A percentile compares a stretch with the other conserved stretches of the same genome.
Conservation (phyloP, 306 rosid species). For the Cucurbita ficifolia region DNA sequence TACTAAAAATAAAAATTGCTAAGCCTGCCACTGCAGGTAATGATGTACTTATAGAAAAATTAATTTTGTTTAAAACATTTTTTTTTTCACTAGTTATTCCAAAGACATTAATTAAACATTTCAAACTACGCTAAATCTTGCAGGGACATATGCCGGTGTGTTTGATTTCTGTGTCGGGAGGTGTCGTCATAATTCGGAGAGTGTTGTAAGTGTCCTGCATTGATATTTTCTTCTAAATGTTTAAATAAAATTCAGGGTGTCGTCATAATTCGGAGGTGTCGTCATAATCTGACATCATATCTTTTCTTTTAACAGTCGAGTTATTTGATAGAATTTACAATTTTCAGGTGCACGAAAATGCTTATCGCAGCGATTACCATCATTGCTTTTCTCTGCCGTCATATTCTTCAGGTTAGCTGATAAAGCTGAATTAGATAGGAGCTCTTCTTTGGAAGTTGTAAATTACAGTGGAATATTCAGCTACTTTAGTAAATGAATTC, state of each 20-base stretch:
- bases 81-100: neutral
- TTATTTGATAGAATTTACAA: constrained; percentile 8
- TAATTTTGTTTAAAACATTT: neutral
- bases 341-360: constrained; percentile 93
- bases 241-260: neutral
- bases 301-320: neutral
- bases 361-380: constrained; percentile 72
- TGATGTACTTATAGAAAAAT: neutral
- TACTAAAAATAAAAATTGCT: constrained; percentile 47
- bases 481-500: neutral
- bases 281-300: neutral
- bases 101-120: neutral
- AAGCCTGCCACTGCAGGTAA: constrained; percentile 74
- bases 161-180: constrained; percentile 82
- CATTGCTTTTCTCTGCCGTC: constrained; percentile 81
- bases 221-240: neutral
- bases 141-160: constrained; percentile 64
- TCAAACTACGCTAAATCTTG: neutral
- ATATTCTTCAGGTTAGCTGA: constrained; percentile 50
- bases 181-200: constrained; percentile 94
- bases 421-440: neutral
- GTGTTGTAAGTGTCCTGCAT: constrained; percentile 59
- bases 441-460: neutral
- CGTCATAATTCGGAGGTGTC: too few relatives aligned
- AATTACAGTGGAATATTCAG: neutral